Base-by-base conservation (phyloP, 1,284 basidiomycete species). In the Sporisorium sorghi region DNA sequence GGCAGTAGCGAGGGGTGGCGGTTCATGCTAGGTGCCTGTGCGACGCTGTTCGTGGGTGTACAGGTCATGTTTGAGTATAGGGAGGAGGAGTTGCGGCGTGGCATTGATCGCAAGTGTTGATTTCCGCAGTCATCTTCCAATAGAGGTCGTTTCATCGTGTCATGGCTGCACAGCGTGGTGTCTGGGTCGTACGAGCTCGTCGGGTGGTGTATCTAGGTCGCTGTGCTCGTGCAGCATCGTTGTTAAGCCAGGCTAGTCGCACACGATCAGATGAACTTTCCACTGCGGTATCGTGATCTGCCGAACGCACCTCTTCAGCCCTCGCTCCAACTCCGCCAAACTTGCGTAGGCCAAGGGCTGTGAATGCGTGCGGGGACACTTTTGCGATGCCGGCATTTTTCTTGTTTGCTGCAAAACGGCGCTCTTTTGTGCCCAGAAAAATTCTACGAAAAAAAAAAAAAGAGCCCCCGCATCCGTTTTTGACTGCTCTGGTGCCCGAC, bases 41-140 rank as follows among this genome's bases (percentile, higher is more conserved):
- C 83, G 0, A 91, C 90, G 74, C 67, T 98, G 30, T 98, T 94
- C 81, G 88, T 94, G 19, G 93, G 88, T 1, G 90, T 90, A 0
- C 96, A 98, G 83, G 85, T 97, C 50, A 97, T 98, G 96, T 78
- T 81, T 44, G 90, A 90, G 65, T 44, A 88, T 82, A 60, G 78
- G 35, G 72, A 73, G 51, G 78, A 80, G 46, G 78, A 80, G 62
- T 37, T 49, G 10, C 65, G 78, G 17, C 54, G 68, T 12, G 68
- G 71, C 23, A 78, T 80, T 24, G 53, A 65, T 43, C 55, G 76
- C 17, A 74, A 74, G 50, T 80, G 76, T 35, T 80, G 63, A 33
- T 2, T 15, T 37, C 3, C 15, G 43, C 0, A 30, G 6, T n/a
- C 28, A 10, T 2, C 17, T 26, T 47, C n/a, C 47, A 26, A 49